Conservation (phyloP, 495 filamentous ascomycete genomes). For the Alectoria sarmentosa region DNA sequence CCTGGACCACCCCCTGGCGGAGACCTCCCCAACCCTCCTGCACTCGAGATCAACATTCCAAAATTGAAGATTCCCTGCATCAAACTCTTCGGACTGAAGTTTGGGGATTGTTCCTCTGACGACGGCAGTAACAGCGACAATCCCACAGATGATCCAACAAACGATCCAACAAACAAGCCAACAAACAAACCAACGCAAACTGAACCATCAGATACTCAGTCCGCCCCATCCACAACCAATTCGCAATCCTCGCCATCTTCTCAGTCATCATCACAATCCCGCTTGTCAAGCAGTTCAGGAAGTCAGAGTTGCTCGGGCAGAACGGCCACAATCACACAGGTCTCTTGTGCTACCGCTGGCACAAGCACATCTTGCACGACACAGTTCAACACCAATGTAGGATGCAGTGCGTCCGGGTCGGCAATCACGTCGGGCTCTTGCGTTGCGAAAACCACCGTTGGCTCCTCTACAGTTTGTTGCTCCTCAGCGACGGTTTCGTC, state of each 20-base stretch:
- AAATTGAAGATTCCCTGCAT: background rate
- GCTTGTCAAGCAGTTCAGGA: background rate
- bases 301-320: background rate
- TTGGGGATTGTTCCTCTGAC: conserved; percentile 1
- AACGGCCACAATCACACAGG: background rate
- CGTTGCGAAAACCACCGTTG: background rate
- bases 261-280: background rate
- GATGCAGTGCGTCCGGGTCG: background rate
- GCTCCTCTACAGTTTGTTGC: background rate
- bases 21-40: background rate
- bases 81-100: background rate
- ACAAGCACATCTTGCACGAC: conserved; percentile 1
- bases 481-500: background rate
- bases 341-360: background rate
- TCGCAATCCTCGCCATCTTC: too few species aligned
- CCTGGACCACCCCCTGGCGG: background rate
- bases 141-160: background rate
- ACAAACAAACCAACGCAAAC: background rate
- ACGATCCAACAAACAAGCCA: background rate
- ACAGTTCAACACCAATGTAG: background rate
- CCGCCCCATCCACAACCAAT: background rate
- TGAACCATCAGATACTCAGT: background rate
- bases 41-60: background rate
- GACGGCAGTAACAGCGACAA: background rate
- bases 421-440: background rate